Percentiles rank a stretch among this genome's conserved stretches.
phyloP scores from a whole-genome alignment of 352 stramenopile genomes.

The Globisporangium cederbergense region DNA sequence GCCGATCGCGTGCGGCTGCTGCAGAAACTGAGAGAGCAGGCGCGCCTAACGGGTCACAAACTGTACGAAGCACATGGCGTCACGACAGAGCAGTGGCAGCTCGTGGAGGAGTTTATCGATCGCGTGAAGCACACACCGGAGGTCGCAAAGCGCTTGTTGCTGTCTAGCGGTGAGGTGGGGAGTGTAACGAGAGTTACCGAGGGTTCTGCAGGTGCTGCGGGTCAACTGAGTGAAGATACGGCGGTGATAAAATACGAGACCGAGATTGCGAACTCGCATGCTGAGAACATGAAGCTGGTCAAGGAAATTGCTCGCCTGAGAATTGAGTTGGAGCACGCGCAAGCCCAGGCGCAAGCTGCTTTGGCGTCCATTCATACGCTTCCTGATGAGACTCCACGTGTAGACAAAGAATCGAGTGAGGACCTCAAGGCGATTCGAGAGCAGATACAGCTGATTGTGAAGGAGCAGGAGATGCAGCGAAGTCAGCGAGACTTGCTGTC shows the following conservation, averaged over 20 bases:
- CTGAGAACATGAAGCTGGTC: conserved; percentile 31
- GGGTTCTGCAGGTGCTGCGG: conserved; percentile 2
- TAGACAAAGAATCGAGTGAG: not conserved
- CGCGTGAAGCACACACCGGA: conserved; percentile 55
- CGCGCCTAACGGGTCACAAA: conserved; percentile 38
- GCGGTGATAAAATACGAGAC: conserved; percentile 14
- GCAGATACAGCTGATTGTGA: conserved; percentile 12
- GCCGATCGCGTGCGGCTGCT: conserved; percentile 53
- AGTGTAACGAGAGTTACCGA: not conserved
- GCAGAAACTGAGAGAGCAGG: conserved; percentile 57
- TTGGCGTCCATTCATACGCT: not conserved
- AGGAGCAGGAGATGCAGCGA: conserved; percentile 13
- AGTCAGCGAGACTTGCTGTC: not conserved
- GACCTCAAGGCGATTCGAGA: conserved; percentile 13
- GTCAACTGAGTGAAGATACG: conserved; percentile 12
- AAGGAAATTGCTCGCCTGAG: conserved; percentile 33
- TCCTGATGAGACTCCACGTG: not conserved
- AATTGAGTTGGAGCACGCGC: conserved; percentile 28
- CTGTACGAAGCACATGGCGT: conserved; percentile 57
- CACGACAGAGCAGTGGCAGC: conserved; percentile 47
- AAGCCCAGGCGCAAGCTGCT: conserved; percentile 3
- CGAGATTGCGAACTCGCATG: conserved; percentile 20
- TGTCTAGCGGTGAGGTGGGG: conserved; percentile 6
- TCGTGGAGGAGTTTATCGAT: conserved; percentile 70
- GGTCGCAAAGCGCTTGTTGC: conserved; percentile 38